Conservation (phyloP, 2,329 filamentous ascomycete genomes). For the Piedraia hortae region DNA sequence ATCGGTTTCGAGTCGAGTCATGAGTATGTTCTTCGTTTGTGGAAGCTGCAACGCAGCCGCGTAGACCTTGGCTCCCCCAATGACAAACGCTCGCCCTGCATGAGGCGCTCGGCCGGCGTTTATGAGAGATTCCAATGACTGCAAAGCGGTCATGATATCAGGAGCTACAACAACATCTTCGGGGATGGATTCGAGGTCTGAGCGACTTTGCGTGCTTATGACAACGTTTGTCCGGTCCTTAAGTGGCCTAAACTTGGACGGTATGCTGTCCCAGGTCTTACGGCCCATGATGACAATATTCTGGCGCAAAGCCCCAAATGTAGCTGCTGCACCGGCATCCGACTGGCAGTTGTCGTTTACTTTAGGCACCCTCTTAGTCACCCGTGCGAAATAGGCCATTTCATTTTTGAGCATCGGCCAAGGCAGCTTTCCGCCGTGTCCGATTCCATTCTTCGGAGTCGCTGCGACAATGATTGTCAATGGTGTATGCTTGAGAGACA, state of each 20-base stretch:
- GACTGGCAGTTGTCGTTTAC: conserved; percentile 12
- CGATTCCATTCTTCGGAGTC: conserved; percentile 70
- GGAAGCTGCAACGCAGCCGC: conserved; percentile 32
- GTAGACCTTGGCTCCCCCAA: conserved; percentile 78
- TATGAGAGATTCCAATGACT: conserved; percentile 11
- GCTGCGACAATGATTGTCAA: conserved; percentile 86
- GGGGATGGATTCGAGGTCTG: conserved; percentile 5
- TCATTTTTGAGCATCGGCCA: conserved; percentile 76
- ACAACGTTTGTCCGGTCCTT: conserved; percentile 59
- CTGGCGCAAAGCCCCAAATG: conserved; percentile 4
- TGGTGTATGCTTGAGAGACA: conserved; percentile 9
- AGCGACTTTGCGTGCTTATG: conserved; percentile 26
- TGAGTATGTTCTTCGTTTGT: conserved; percentile 33
- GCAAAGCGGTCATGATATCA: conserved; percentile 8
- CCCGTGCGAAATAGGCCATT: conserved; percentile 83
- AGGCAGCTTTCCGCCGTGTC: conserved; percentile 47
- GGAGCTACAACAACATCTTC: conserved; percentile 27
- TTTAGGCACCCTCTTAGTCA: conserved; percentile 42
- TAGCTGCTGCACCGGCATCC: conserved; percentile 5
- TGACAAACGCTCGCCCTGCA: conserved; percentile 46
- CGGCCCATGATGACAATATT: conserved; percentile 83
- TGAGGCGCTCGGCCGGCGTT: conserved; percentile 5
- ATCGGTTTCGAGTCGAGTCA: conserved; percentile 40
- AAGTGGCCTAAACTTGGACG: conserved; percentile 48
- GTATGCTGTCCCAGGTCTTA: conserved; percentile 88